Percentiles rank a stretch among this genome's conserved stretches.
Conservation (phyloP, 441 rosid genomes). For the Corymbia calophylla region DNA sequence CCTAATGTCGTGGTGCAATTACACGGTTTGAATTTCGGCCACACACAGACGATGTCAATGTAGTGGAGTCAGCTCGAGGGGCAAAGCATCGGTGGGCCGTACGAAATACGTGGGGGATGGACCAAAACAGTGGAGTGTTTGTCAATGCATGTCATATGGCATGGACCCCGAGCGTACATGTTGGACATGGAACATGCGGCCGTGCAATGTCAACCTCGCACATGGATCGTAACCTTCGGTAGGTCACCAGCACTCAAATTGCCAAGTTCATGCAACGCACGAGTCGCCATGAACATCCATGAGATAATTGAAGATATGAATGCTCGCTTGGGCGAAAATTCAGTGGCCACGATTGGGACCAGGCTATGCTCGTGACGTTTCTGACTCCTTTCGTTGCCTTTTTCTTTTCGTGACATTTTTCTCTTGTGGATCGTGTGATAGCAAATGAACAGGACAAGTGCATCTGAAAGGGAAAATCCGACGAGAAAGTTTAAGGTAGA, state of each 20-base stretch:
- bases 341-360: neutral
- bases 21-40: neutral
- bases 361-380: neutral
- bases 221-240: neutral
- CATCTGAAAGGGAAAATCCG: neutral
- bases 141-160: neutral
- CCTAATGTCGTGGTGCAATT: neutral
- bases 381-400: neutral
- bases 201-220: neutral
- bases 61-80: neutral
- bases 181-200: neutral
- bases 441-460: neutral
- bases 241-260: neutral
- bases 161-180: neutral
- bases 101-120: neutral
- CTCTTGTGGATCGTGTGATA: neutral
- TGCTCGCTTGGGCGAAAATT: neutral
- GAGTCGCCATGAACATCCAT: neutral
- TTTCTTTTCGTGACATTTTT: neutral
- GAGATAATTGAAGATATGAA: neutral
- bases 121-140: neutral
- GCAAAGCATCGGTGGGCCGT: neutral
- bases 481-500: neutral
- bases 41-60: neutral
- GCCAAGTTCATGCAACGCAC: neutral